Percentiles rank a stretch among this genome's conserved stretches.
These are phyloP conservation scores for Coemansia sp. DNA, from an alignment of 192 early-diverging fungal species.

Conservation along the genomic window DNA sequence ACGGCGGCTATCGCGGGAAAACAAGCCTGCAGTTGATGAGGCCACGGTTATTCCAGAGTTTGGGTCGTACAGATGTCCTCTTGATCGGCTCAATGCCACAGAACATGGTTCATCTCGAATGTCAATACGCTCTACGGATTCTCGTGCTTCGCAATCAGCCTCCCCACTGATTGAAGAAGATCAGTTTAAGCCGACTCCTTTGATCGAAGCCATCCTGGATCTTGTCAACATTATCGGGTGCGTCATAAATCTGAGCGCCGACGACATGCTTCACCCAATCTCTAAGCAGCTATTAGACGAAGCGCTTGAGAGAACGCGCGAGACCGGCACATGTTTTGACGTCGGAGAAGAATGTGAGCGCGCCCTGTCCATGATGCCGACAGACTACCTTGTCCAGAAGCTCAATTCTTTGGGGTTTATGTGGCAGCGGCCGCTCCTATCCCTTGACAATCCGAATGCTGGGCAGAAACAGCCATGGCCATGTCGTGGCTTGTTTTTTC, in stretches of 20 bases:
- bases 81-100: constrained; percentile 1
- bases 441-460: not conserved
- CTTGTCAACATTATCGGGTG: constrained; percentile 41
- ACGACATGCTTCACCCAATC: constrained; percentile 42
- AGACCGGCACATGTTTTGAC: not conserved
- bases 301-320: constrained; percentile 8
- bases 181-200: constrained; percentile 49
- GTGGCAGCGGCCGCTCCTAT: constrained; percentile 31
- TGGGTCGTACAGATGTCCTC: constrained; percentile 1
- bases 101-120: constrained; percentile 26
- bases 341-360: constrained; percentile 24
- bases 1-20: too few species aligned
- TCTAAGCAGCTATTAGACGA: constrained; percentile 24
- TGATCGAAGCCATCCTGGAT: constrained; percentile 40
- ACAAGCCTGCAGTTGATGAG: too few species aligned
- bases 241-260: constrained; percentile 22
- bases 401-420: constrained; percentile 30
- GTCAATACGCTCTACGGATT: constrained; percentile 28
- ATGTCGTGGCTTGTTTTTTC: constrained; percentile 41
- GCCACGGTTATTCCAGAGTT: not conserved
- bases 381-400: constrained; percentile 31
- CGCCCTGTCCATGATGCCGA: constrained; percentile 25
- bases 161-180: constrained; percentile 48
- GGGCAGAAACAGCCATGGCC: constrained; percentile 26
- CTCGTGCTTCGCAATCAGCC: constrained; percentile 18